Evolutionary conservation across 352 stramenopile genomes (phyloP).

Genomic region (Pythium periplocum): DNA sequence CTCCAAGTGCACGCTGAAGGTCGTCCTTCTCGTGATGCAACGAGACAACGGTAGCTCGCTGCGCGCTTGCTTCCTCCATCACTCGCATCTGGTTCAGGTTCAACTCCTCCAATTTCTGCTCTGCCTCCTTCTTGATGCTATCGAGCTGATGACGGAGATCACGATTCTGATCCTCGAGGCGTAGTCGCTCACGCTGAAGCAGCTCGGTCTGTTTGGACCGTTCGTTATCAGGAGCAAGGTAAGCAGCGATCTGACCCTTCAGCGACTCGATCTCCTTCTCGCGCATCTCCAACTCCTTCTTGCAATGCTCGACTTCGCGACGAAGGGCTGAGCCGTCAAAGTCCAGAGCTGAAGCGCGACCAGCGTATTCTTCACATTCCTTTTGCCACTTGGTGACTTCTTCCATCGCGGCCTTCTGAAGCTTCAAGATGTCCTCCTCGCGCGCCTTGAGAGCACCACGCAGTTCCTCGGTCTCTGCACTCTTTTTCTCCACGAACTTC

Average conservation of each 20-base stretch:
- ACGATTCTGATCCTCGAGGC: constrained; percentile 59
- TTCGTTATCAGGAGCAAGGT: constrained; percentile 49
- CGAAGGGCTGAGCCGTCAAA: constrained; percentile 40
- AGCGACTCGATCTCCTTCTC: constrained; percentile 45
- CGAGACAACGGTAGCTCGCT: constrained; percentile 42
- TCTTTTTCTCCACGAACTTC: constrained; percentile 25
- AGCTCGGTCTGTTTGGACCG: constrained; percentile 47
- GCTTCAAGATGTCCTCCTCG: constrained; percentile 31
- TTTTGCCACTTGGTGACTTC: constrained; percentile 45
- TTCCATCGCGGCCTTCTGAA: constrained; percentile 26
- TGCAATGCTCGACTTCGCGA: constrained; percentile 45
- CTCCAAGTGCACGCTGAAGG: constrained; percentile 37
- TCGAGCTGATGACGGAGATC: constrained; percentile 42
- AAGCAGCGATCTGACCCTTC: constrained; percentile 47
- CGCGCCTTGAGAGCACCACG: constrained; percentile 37
- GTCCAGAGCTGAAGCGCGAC: constrained; percentile 26
- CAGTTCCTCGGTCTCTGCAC: constrained; percentile 49
- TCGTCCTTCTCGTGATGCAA: constrained; percentile 65
- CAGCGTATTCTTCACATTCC: constrained; percentile 43
- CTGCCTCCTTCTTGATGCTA: constrained; percentile 29
- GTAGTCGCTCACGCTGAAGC: constrained; percentile 40
- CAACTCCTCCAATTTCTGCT: constrained; percentile 41
- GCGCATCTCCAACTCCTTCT: constrained; percentile 43
- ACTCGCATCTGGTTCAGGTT: constrained; percentile 32
- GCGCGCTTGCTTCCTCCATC: constrained; percentile 40